Evolutionary conservation across 2,329 filamentous ascomycete species (phyloP), one percentile per base, ranked within the genome.

Genomic region (Aureobasidium sp.): DNA sequence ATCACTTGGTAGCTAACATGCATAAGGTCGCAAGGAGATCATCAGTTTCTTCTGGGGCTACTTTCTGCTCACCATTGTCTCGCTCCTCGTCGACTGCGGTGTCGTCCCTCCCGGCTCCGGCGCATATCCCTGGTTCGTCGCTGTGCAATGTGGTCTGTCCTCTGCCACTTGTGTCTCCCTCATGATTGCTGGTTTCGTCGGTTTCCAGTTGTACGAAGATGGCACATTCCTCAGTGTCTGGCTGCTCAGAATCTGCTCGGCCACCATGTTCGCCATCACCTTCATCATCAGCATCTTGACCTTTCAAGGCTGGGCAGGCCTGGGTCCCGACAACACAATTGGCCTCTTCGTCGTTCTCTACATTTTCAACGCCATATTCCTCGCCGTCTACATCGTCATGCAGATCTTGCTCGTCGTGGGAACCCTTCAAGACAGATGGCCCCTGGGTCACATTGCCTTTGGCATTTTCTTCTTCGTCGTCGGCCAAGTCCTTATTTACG

Each of bases 11-110:
- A 27, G 37, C 52, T 63, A 12, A 58, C 44, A 42, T 5, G 15
- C 66, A 8, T 34, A 25, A 86, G 84, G 85, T 65, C 83, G 85
- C 67, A 87, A 86, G 75, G 85, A 87, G 70, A 87, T 87, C 70
- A 89, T 90, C 56, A 90, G 88, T 53, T 97, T 99, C 81, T 99
- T 99, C 82, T 97, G 97, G 79, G 82, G 96, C 66, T 99, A 96
- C 80, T 89, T 96, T 82, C 81, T 93, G 41, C 84, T 97, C 57
- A 96, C 91, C 29, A 88, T 94, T 74, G 82, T 89, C 71, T 97
- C 93, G 9, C 85, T 99, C 66, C 83, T 94, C 68, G 86, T 99
- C 70, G 94, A 99, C 71, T 89, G 93, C 58, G 94, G 94, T 56
- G 94, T 97, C 52, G 86, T 95, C 22, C 91, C 93, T 4, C 90